phyloP scores from a whole-genome alignment of 2,329 filamentous ascomycete species.

The Scedosporium apiospermum region DNA sequence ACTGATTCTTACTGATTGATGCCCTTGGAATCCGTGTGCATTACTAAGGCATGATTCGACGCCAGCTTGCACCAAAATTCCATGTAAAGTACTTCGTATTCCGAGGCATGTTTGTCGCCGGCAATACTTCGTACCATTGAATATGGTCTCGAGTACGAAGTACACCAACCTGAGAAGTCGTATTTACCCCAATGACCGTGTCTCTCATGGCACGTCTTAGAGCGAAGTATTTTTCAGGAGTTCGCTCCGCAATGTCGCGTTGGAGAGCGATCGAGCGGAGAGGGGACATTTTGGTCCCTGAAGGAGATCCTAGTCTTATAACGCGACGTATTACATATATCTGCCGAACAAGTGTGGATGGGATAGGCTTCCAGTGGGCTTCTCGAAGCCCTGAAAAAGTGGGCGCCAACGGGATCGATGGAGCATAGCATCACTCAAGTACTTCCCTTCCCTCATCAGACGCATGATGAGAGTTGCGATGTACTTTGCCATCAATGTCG shows the following conservation, averaged over 20 bases:
- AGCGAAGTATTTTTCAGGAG: neutral
- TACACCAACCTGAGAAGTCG: neutral
- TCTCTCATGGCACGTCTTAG: neutral
- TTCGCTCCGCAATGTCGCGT: too few species aligned
- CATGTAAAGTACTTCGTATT: neutral
- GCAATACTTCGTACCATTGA: neutral
- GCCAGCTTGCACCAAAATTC: neutral
- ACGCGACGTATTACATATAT: neutral
- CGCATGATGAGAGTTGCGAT: neutral
- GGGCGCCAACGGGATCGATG: neutral
- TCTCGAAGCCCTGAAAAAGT: conserved; percentile 3
- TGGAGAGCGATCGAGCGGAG: neutral
- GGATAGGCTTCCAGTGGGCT: neutral
- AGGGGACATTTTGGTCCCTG: neutral
- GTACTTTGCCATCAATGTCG: too few species aligned
- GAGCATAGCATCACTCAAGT: neutral
- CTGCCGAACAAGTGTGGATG: conserved; percentile 1
- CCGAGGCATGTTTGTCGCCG: neutral
- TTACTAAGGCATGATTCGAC: neutral
- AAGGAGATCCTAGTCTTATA: neutral
- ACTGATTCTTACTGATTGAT: too few species aligned
- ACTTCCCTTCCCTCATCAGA: neutral
- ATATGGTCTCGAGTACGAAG: too few species aligned
- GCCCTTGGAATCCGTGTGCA: neutral
- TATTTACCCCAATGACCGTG: neutral